Evolutionary conservation across 345 rosid species (phyloP), one percentile per base, ranked within the genome.

Genomic region (Dovyalis caffra): DNA sequence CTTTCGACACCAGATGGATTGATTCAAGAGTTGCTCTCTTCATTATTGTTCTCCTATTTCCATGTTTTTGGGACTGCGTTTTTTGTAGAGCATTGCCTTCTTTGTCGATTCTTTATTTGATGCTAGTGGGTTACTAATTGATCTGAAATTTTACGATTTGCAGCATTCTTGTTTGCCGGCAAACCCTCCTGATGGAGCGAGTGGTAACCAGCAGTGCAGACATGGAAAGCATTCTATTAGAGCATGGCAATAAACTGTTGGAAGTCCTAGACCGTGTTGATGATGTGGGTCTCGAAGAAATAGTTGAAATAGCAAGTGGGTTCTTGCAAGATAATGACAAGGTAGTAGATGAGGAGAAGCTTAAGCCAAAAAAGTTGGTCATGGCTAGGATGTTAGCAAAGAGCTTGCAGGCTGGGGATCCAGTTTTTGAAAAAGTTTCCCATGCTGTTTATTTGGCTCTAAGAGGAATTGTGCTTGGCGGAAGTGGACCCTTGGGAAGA

Each of bases 101-200:
- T 49, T 43, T 28, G 37, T 21, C 14, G 12, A 15, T 23, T 29
- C 16, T 16, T 71, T 29, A 11, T 8, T n/a, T 14, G 26, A 8
- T 58, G 7, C 8, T 8, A 37, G 14, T 6, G 32, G 12, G 11
- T 38, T 40, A 18, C 15, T 65, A 43, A 56, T 12, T 14, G 38
- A 18, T 57, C 34, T 23, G 8, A 34, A 28, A 45, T 1, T 73
- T 6, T 21, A 66, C 0, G 2, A 25, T 9, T 1, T 76, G 80
- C 91, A 95, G 99, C 88, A 79, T 95, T 57, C 95, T 95, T 74
- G 81, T 95, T 32, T 91, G 90, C 80, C 88, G 90, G 21, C 99
- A 92, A 83, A 83, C 87, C 26, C 88, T 90, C 33, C 75, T 85
- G 67, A 87, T 88, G 25, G 92, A 86, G 78, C 84, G 65, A 70